Evolutionary conservation across 1,284 basidiomycete species (phyloP), one percentile per base, ranked within the genome.

Genomic region (Singerocomus rubriflavus): DNA sequence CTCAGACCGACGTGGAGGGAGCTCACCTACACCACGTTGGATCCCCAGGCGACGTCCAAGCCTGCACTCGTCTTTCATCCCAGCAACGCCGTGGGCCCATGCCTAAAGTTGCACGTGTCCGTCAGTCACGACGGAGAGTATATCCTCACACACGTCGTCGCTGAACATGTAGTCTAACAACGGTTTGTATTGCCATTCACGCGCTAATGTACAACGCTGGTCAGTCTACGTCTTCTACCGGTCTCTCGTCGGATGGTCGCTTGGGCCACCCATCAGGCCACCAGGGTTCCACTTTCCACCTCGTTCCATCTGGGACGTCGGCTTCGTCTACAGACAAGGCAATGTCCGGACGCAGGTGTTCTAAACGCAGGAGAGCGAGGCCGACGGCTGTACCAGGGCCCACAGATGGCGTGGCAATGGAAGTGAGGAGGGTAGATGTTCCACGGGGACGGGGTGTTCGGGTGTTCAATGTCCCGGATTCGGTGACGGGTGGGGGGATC

Each of bases 81-180:
- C 14, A 13, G 13, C 40, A 12, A 14, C 3, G 41, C 42, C 31
- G 34, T 37, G 5, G 27, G 25, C 35, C 47, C 11, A 61, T 41
- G 8, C 3, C 73, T 45, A 60, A 60, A 17, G 16, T 60, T 85
- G 40, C 81, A 89, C 65, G 77, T 81, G 17, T 91, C 86, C 42
- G 76, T 93, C 42, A 90, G 85, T 57, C 92, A 95, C 59, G 93
- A 95, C 60, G 91, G 88, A 25, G 88, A 91, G 35, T 91, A 92
- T 60, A 78, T 91, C 9, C 77, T 88, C 43, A 81, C 90, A 4
- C 81, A 81, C 10, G 91, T 94, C 21, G 59, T 91, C 16, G 81
- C 83, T 16, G 85, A 91, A 21, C 21, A 21, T 21, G 29, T 16
- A 14, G 36, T 39, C 47, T 50, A 48, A 52, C 34, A 40, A 35